Base-by-base conservation (phyloP, 2,329 filamentous ascomycete genomes). In the Karstenula rhodostoma region DNA sequence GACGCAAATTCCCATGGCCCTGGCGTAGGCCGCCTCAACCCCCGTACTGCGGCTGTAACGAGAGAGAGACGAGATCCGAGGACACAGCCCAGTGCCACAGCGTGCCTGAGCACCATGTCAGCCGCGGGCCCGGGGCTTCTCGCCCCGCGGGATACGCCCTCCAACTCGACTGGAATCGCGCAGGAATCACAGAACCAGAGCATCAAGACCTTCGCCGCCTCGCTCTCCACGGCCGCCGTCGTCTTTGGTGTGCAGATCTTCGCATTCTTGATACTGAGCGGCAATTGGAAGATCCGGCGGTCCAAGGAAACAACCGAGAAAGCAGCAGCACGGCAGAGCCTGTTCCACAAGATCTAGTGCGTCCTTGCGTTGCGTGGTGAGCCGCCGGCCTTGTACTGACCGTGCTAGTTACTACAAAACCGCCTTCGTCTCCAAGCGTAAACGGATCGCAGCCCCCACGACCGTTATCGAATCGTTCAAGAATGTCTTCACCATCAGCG, bases 401-500 rank as follows among this genome's bases (percentile, higher is more conserved):
- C n/a, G 10, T 3, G 8, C n/a, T 47, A 77, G 75, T 63, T 77
- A 75, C 65, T 77, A 77, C 68, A 77, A 77, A 58, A 77, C 75
- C 8, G 67, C 75, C 56, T 79, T 77, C 35, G 75, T 79, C 5
- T 67, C 76, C 23, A 68, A 75, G 57, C 70, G 73, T 57, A 72
- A 73, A 50, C 74, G 74, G 42, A 74, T 78, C 35, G 64, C 67
- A n/a, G 64, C 69, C n/a, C 75, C 75, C 44, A 67, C 69, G 8
- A 74, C 74, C 44, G 73, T 73, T 37, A 72, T 75, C 59, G 73
- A 78, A 43, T 78, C 75, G 1, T 74, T 78, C 64, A 75, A 73
- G 60, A 77, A 73, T 63, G 83, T 82, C 65, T 96, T 84, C 83
- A 91, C 80, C 77, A 89, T 81, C 80, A 92, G 80, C 77, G 87